A percentile compares a stretch with the other conserved stretches of the same genome.
These are phyloP conservation scores for Capsicum rhomboideum DNA, from an alignment of 257 asterid species.

Conservation along the genomic window DNA sequence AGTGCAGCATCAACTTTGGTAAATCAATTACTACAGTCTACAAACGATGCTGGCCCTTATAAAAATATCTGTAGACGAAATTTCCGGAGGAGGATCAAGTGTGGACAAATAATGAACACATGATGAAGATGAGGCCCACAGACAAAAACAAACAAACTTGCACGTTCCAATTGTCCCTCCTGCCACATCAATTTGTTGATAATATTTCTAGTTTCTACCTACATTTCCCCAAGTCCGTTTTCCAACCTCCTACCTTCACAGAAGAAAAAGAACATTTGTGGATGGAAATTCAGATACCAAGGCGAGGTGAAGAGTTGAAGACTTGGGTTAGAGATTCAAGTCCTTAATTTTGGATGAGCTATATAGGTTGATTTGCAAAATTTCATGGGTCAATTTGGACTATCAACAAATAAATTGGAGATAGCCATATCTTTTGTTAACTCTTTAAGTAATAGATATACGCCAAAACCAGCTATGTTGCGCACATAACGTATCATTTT, in stretches of 20 bases:
- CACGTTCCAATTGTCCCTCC: background rate
- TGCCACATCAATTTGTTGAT: background rate
- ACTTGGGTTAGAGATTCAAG: background rate
- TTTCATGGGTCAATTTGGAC: background rate
- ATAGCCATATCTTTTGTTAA: background rate
- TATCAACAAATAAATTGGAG: background rate
- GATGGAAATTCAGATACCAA: background rate
- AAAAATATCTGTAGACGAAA: background rate
- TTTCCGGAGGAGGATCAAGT: background rate
- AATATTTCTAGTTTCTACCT: background rate
- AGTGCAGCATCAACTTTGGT: background rate
- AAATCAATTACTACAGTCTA: background rate
- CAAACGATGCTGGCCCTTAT: background rate
- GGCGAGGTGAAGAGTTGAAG: background rate
- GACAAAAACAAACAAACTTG: background rate
- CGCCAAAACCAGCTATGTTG: background rate
- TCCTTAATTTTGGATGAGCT: background rate
- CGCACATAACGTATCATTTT: background rate
- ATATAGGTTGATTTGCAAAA: background rate
- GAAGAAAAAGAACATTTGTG: too few species aligned
- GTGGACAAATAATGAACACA: background rate
- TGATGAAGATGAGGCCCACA: background rate
- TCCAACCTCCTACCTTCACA: background rate
- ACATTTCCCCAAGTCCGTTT: background rate
- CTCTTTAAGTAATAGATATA: too few species aligned